Evolutionary conservation across 495 filamentous ascomycete genomes (phyloP), one percentile per base, ranked within the genome.

Genomic region (Penicillium herquei): DNA sequence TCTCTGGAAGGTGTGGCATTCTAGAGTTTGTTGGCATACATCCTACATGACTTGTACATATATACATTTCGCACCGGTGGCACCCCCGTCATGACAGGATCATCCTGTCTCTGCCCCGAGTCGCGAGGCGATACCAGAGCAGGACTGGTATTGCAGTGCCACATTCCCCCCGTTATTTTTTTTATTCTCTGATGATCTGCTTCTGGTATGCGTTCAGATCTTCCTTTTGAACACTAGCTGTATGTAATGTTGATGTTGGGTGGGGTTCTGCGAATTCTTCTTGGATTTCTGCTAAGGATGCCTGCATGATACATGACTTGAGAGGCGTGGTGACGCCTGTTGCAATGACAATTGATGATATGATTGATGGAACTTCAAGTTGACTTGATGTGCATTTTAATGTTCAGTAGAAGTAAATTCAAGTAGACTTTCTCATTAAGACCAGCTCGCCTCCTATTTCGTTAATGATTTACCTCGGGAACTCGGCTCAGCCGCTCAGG

Each of bases 21-120:
- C 60, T 67, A 69, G 64, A 67, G 52, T 42, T 63, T 57, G 42
- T 56, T 57, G 43, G 52, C 57, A 61, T 63, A 62, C 59, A 64
- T 66, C 62, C 50, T 58, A 59, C 58, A 59, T 58, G 56, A 35
- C 58, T 60, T 69, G 62, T 69, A 65, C 57, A 69, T 65, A 69
- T 69, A 67, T 35, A 48, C 26, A 13, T 40, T 44, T 59, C 18
- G 35, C 51, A 53, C 49, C 39, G 42, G 55, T 21, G 49, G n/a
- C 26, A 26, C 48, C 40, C 40, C 52, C 41, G 12, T 35, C 32
- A 41, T 49, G 54, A 31, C 39, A 35, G 33, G 37, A 49, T 11
- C 18, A 45, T 26, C 46, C 32, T 47, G 37, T 16, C 31, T 51
- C 44, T 45, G 41, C 37, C 14, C 34, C 34, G 34, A 34, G 18